These are phyloP conservation scores for Sungouiella thailandica DNA, from an alignment of 805 yeast species.

Conservation along the genomic window DNA sequence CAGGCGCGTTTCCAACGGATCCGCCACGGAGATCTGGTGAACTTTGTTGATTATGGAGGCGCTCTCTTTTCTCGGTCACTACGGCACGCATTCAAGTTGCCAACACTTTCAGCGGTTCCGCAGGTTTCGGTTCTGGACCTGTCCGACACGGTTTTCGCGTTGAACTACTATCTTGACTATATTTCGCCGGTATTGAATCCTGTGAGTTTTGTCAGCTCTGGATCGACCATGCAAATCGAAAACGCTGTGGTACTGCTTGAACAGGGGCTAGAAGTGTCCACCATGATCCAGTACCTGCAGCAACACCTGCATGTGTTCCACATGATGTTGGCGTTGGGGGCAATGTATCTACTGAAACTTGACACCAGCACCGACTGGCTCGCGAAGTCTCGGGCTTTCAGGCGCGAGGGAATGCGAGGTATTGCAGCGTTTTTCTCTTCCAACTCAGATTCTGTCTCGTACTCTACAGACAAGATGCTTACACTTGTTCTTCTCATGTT, in stretches of 20 bases:
- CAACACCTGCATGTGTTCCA: constrained; percentile 18
- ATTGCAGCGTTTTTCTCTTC: constrained; percentile 3
- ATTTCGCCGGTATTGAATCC: constrained; percentile 27
- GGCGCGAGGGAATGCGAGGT: constrained; percentile 13
- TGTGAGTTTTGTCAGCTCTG: constrained; percentile 8
- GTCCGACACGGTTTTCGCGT: constrained; percentile 16
- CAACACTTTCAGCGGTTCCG: constrained; percentile 23
- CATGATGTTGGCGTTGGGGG: constrained; percentile 21
- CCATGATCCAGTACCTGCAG: constrained; percentile 23
- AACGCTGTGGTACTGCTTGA: constrained; percentile 13
- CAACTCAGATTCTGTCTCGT: constrained; percentile 1
- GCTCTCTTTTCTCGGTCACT: not conserved
- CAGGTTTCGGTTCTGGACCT: constrained; percentile 7
- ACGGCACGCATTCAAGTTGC: constrained; percentile 13
- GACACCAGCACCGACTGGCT: constrained; percentile 15
- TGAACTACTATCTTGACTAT: constrained; percentile 21
- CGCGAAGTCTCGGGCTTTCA: constrained; percentile 12
- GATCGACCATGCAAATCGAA: not conserved
- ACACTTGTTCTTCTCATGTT: constrained; percentile 20
- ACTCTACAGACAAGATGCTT: constrained; percentile 15
- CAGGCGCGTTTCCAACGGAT: constrained; percentile 12
- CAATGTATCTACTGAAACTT: constrained; percentile 19
- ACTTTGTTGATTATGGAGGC: constrained; percentile 17
- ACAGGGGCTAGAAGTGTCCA: constrained; percentile 19
- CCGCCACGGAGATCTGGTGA: constrained; percentile 9